Base-by-base conservation (phyloP, 352 stramenopile species). In the Globisporangium carolinianum region DNA sequence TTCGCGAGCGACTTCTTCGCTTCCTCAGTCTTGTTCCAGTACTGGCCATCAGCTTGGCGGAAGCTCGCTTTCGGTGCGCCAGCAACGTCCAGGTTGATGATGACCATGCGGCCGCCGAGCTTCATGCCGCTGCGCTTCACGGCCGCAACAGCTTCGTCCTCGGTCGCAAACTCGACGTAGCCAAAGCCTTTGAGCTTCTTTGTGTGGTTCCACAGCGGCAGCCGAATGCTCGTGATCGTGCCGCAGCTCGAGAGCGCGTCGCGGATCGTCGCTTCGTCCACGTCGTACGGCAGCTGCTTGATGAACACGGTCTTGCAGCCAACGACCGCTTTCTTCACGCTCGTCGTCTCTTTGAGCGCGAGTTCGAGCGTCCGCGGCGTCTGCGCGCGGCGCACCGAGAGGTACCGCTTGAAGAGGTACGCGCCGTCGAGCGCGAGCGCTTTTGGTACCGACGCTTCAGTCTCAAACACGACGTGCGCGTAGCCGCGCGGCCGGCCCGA, bases 161-260 rank as follows among this genome's bases (percentile, higher is more conserved):
- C 84, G 15, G 57, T 87, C n/a, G 74, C 73, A 56, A 94, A 95
- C 69, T 94, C 84, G 18, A 95, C 84, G 62, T 99, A 99, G 42
- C 86, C 91, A 79, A 99, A 98, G 51, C 96, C 96, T 75, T 99
- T 99, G 14, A 92, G 79, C 61, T 97, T 92, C 62, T 96, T 89
- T 8, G 87, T 98, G 65, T 96, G 80, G 58, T 97, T 93, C 82
- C 96, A 98, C 47, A 95, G 65, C 10, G 90, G 87, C 64, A 99
- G 69, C 12, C 96, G 88, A 11, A 99, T 83, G 61, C 93, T 97
- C 12, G 81, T 66, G 64, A 99, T 94, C 17, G 80, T 90, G 10
- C 94, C 95, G 57, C 88, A 98, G 35, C 58, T 78, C 50, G 62
- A 76, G 51, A 98, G 93, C 1, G 81, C 83, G 50, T 92, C 66